Percentiles rank a stretch among this genome's conserved stretches.
These are phyloP conservation scores for Hymenoscyphus infarciens DNA, from an alignment of 2,329 filamentous ascomycete species.

Conservation along the genomic window DNA sequence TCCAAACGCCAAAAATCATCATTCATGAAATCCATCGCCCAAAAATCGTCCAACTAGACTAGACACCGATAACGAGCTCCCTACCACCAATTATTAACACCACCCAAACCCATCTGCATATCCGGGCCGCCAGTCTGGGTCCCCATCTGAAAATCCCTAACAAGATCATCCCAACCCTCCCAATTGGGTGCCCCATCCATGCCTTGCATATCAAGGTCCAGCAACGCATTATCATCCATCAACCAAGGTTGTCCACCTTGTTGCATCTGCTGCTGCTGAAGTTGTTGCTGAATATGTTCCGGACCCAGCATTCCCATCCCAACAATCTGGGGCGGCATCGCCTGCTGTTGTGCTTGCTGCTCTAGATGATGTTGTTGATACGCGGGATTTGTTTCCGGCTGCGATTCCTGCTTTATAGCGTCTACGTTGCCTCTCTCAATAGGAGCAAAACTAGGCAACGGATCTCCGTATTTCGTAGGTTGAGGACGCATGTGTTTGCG, in stretches of 20 bases:
- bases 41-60: too few species aligned
- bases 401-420: neutral
- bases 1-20: too few species aligned
- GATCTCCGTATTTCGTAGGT: neutral
- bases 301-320: conserved; percentile 27
- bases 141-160: conserved; percentile 34
- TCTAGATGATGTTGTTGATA: neutral
- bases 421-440: neutral
- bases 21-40: too few species aligned
- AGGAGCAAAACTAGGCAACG: neutral
- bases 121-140: neutral
- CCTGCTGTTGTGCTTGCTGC: neutral
- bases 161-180: conserved; percentile 37
- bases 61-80: too few species aligned
- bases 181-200: conserved; percentile 32
- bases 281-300: conserved; percentile 21
- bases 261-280: conserved; percentile 12
- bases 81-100: too few species aligned
- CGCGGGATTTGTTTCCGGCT: neutral
- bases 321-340: conserved; percentile 20
- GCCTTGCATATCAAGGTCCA: conserved; percentile 32
- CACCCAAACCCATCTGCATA: too few species aligned
- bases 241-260: conserved; percentile 20
- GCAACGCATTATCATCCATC: conserved; percentile 28
- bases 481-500: neutral